Conservation (phyloP, 148 eudicot species). For the Chenopodium suecicum region DNA sequence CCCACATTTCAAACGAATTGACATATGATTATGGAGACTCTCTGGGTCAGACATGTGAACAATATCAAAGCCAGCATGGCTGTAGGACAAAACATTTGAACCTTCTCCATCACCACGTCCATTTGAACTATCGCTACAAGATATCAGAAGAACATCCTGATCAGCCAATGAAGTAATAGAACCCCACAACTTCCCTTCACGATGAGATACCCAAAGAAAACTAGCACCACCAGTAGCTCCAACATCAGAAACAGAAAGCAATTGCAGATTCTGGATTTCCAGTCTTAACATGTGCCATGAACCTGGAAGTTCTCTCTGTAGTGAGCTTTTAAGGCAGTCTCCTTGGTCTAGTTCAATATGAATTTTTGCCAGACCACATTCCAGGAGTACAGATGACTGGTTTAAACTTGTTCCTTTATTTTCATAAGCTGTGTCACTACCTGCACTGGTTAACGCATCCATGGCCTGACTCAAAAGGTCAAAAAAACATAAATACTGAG, state of each 20-base stretch:
- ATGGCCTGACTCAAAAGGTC: slow-evolving; percentile 49
- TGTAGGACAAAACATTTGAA: slow-evolving; percentile 71
- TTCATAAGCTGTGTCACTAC: slow-evolving; percentile 33
- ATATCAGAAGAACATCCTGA: slow-evolving; percentile 62
- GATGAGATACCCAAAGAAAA: slow-evolving; percentile 71
- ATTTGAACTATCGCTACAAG: slow-evolving; percentile 59
- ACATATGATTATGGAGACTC: slow-evolving; percentile 42
- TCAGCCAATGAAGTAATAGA: slow-evolving; percentile 49
- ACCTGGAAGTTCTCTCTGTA: slow-evolving; percentile 85
- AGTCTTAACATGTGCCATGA: slow-evolving; percentile 67
- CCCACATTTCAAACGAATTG: slow-evolving; percentile 64
- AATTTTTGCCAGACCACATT: slow-evolving; percentile 62
- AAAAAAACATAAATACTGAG: slow-evolving; percentile 43
- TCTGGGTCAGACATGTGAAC: slow-evolving; percentile 64
- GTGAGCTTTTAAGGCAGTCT: slow-evolving; percentile 48
- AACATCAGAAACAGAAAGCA: slow-evolving; percentile 61
- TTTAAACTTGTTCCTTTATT: slow-evolving; percentile 27
- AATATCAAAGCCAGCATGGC: slow-evolving; percentile 70
- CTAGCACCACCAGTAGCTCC: slow-evolving; percentile 60
- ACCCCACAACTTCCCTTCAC: slow-evolving; percentile 77
- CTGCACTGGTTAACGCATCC: slow-evolving; percentile 37
- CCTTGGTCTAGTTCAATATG: slow-evolving; percentile 43
- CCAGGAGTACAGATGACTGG: slow-evolving; percentile 72
- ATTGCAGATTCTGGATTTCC: slow-evolving; percentile 50
- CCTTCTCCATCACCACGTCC: slow-evolving; percentile 97